Evolutionary conservation across 495 filamentous ascomycete genomes (phyloP), one percentile per base, ranked within the genome.

Genomic region (Daldinia bambusicola): DNA sequence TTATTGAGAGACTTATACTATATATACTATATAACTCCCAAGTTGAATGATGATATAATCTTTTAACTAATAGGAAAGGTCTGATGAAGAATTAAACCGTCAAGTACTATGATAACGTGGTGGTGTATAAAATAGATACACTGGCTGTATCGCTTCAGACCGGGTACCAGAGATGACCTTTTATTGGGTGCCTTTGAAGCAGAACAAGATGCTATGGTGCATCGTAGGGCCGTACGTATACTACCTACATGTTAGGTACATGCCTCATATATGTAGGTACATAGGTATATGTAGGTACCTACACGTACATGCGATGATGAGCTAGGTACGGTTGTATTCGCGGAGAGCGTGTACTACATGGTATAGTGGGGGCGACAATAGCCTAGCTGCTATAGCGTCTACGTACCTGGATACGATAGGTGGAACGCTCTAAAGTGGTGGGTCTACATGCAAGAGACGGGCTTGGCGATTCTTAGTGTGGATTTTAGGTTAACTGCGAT

Each of bases 391-490:
- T 48, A 52, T 63, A 16, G 26, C 45, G 52, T 38, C 50, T 59
- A 67, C 53, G 63, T 71, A 71, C 63, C 60, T 68, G 37, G 40
- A 64, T 65, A 62, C 41, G 59, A 65, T 58, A 66, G 58, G 66
- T 56, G 57, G 64, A 55, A 50, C 37, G 14, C 30, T 6, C 50
- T 22, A 38, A 58, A 5, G 67, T 62, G 73, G 59, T 63, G 12
- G 53, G 61, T 51, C 50, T 53, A 4, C 16, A 72, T 72, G 69
- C 73, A 73, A 70, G 60, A 72, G 68, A 70, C 73, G 68, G 73
- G 73, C 73, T 75, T 75, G 73, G 73, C 73, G 50, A 55, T 62
- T 70, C 38, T 67, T 64, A 59, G 69, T 72, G 30, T 67, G 55
- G 41, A 70, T 63, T 75, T 62, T 71, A 75, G 71, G 63, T 73